Conservation (phyloP, 1,284 basidiomycete genomes). For the Pseudozyma flocculosa region DNA sequence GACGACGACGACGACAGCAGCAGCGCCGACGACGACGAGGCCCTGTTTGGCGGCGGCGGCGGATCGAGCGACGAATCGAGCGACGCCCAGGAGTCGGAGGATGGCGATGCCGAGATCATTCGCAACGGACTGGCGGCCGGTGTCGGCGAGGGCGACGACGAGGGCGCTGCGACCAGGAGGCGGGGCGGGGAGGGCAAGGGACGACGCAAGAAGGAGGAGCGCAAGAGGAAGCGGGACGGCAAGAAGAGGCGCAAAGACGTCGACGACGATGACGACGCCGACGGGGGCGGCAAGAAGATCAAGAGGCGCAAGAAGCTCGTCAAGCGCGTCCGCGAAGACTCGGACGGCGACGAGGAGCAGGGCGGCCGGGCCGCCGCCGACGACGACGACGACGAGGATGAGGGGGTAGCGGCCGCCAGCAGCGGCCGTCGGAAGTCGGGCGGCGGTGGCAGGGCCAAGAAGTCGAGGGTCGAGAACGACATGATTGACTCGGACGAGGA, state of each 20-base stretch:
- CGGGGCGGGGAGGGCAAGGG: slow-evolving; percentile 6
- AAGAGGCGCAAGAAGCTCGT: slow-evolving; percentile 31
- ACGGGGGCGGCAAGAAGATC: slow-evolving; percentile 10
- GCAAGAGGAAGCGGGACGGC: slow-evolving; percentile 5
- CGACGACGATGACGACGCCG: slow-evolving; percentile 1
- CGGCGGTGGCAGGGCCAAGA: slow-evolving; percentile 20
- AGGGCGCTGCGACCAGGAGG: neutral
- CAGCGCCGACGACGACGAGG: slow-evolving; percentile 18
- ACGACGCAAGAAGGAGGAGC: slow-evolving; percentile 6
- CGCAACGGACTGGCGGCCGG: slow-evolving; percentile 12
- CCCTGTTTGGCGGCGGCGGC: slow-evolving; percentile 18
- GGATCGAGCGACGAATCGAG: slow-evolving; percentile 11
- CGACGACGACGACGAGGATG: no score
- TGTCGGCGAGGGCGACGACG: neutral
- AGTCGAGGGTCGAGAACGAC: slow-evolving; percentile 34
- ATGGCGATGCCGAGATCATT: slow-evolving; percentile 39
- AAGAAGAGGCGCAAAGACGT: neutral
- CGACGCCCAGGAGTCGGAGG: slow-evolving; percentile 15
- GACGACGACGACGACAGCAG: slow-evolving; percentile 12
- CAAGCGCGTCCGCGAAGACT: no score
- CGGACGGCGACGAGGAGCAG: no score
- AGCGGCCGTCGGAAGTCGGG: no score
- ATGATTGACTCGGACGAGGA: slow-evolving; percentile 53
- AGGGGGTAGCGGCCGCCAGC: no score
- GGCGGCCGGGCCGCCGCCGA: no score